Conservation (phyloP, 805 yeast species). For the Candida gorgasii region DNA sequence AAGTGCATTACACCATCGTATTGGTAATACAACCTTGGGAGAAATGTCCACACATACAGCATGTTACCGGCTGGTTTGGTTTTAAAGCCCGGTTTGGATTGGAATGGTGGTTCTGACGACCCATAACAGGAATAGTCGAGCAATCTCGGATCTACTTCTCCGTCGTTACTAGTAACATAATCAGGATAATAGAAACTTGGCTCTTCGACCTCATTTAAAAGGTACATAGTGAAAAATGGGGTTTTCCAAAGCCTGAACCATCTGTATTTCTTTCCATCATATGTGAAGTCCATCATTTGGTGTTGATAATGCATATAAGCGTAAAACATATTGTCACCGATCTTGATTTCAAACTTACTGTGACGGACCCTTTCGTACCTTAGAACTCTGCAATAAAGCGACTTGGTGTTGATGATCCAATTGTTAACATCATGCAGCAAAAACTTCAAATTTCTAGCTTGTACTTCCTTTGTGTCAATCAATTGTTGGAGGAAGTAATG, state of each 20-base stretch:
- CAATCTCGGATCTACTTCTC: background rate
- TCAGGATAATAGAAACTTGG: background rate
- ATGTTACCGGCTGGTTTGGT: no score
- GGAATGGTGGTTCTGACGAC: no score
- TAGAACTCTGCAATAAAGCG: background rate
- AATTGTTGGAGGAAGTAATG: background rate
- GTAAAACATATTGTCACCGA: background rate
- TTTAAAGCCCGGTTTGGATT: no score
- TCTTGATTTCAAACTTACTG: background rate
- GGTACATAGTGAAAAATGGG: background rate
- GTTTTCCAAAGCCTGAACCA: background rate
- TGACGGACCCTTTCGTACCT: background rate
- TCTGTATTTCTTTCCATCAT: background rate
- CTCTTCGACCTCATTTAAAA: background rate
- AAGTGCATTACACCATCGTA: background rate
- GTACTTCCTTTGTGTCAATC: background rate
- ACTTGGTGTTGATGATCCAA: background rate
- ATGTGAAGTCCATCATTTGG: slow-evolving; percentile 1
- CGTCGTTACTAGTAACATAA: background rate
- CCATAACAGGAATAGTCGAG: no score
- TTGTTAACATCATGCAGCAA: background rate
- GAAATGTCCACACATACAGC: background rate
- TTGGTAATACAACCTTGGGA: background rate
- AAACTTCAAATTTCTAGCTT: background rate
- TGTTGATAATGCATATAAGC: background rate